phyloP scores from a whole-genome alignment of 1,139 yeast genomes.

The Suhomyces choctaworum region DNA sequence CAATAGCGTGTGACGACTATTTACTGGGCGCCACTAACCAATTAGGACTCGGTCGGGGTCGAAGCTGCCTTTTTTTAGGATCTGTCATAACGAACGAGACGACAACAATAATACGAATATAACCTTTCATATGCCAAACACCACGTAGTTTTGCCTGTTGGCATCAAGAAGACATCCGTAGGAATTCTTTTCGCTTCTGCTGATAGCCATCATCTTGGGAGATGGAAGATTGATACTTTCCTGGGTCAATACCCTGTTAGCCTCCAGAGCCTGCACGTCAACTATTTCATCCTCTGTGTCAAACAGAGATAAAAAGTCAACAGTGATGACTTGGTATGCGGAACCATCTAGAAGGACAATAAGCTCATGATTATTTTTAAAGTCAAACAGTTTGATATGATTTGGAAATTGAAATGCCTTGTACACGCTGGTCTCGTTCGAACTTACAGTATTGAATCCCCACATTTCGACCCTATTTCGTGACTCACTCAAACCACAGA shows the following conservation, averaged over 20 bases:
- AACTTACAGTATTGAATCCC: constrained; percentile 2
- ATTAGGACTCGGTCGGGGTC: too few species aligned
- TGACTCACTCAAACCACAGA: constrained; percentile 10
- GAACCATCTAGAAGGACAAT: constrained; percentile 15
- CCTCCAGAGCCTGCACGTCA: constrained; percentile 3
- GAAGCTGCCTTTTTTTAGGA: too few species aligned
- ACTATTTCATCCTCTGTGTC: neutral
- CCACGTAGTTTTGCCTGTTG: constrained; percentile 37
- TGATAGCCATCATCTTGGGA: constrained; percentile 31
- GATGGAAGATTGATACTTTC: constrained; percentile 13
- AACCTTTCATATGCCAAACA: constrained; percentile 21
- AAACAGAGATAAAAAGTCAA: constrained; percentile 13
- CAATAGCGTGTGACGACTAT: too few species aligned
- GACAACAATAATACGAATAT: neutral
- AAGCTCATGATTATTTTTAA: constrained; percentile 15
- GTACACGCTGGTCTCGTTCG: too few species aligned
- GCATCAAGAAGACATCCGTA: constrained; percentile 45
- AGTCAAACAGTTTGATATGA: constrained; percentile 15
- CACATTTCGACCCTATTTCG: constrained; percentile 1
- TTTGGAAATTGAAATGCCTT: constrained; percentile 3
- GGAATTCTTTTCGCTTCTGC: constrained; percentile 19
- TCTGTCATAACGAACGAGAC: too few species aligned
- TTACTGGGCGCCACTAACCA: too few species aligned
- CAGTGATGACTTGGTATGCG: constrained; percentile 11
- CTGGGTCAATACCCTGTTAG: constrained; percentile 7